phyloP scores from a whole-genome alignment of 2,329 filamentous ascomycete species.

The Chrysosporium keratinophilum region DNA sequence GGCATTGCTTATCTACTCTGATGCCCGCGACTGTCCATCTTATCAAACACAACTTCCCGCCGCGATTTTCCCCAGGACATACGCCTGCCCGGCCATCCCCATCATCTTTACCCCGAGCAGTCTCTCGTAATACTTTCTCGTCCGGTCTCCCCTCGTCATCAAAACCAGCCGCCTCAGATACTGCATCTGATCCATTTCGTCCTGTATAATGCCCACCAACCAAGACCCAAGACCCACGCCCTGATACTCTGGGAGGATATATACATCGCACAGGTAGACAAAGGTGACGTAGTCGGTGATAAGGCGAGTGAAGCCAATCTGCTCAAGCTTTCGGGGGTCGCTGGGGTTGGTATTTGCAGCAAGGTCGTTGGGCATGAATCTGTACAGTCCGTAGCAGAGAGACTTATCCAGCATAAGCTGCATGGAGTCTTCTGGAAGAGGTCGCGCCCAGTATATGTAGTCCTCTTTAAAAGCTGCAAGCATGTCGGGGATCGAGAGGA shows the following conservation, averaged over 20 bases:
- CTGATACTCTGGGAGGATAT: conserved; percentile 51
- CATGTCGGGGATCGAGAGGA: conserved; percentile 46
- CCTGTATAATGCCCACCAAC: conserved; percentile 52
- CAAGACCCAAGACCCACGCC: conserved; percentile 54
- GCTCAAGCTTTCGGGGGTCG: conserved; percentile 20
- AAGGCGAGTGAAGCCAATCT: conserved; percentile 52
- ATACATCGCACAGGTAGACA: conserved; percentile 60
- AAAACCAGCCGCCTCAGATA: conserved; percentile 51
- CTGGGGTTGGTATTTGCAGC: conserved; percentile 4
- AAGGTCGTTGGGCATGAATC: conserved; percentile 4
- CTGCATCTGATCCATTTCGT: conserved; percentile 47
- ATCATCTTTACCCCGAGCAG: conserved; percentile 15
- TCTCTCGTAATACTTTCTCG: conserved; percentile 14
- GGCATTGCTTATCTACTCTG: neutral
- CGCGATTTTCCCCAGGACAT: conserved; percentile 13
- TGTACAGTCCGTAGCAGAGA: conserved; percentile 51
- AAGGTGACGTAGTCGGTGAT: conserved; percentile 61
- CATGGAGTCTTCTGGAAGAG: conserved; percentile 41
- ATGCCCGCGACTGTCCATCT: neutral
- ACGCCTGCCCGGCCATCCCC: conserved; percentile 4
- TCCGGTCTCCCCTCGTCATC: conserved; percentile 15
- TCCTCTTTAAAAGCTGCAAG: conserved; percentile 48
- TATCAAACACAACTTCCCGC: conserved; percentile 4
- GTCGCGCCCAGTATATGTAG: conserved; percentile 51
- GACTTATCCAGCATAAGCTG: conserved; percentile 48